Percentiles rank a stretch among this genome's conserved stretches.
These are phyloP conservation scores for Monosporascus cannonballus DNA, from an alignment of 2,329 filamentous ascomycete species.

Conservation along the genomic window DNA sequence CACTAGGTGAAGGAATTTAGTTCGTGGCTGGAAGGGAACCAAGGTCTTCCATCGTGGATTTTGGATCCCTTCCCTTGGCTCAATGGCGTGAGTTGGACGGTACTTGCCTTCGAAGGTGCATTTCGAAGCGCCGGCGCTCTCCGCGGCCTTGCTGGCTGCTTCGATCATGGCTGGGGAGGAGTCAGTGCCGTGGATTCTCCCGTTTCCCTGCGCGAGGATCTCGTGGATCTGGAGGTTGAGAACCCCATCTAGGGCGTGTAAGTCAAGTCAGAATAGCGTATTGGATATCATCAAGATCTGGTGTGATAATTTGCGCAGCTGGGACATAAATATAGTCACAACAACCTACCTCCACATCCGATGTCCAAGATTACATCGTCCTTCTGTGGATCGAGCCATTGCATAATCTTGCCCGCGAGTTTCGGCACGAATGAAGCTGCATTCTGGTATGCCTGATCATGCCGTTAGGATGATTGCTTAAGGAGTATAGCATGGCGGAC, in stretches of 20 bases:
- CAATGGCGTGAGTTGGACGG: too few species aligned
- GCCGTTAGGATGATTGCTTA: background rate
- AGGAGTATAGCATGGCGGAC: background rate
- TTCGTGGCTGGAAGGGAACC: too few species aligned
- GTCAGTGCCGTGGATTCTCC: conserved; percentile 51
- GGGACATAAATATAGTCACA: too few species aligned
- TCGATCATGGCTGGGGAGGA: conserved; percentile 53
- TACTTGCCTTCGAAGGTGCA: conserved; percentile 39
- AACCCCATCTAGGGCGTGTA: conserved; percentile 45
- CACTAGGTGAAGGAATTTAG: conserved; percentile 25
- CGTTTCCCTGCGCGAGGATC: conserved; percentile 37
- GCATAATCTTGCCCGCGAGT: conserved; percentile 50
- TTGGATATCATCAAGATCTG: background rate
- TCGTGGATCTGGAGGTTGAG: conserved; percentile 49
- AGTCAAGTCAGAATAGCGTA: background rate
- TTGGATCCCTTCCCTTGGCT: too few species aligned
- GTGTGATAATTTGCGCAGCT: background rate
- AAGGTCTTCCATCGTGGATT: too few species aligned
- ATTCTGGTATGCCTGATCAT: conserved; percentile 48
- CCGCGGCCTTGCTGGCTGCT: conserved; percentile 38
- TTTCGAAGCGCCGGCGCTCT: conserved; percentile 25
- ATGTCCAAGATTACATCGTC: conserved; percentile 56
- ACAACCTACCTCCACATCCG: conserved; percentile 52
- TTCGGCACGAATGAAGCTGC: conserved; percentile 60
- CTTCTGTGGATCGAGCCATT: conserved; percentile 52